Evolutionary conservation across 1,139 yeast genomes (phyloP), one percentile per base, ranked within the genome.

Genomic region (Pichiaceae sp.): DNA sequence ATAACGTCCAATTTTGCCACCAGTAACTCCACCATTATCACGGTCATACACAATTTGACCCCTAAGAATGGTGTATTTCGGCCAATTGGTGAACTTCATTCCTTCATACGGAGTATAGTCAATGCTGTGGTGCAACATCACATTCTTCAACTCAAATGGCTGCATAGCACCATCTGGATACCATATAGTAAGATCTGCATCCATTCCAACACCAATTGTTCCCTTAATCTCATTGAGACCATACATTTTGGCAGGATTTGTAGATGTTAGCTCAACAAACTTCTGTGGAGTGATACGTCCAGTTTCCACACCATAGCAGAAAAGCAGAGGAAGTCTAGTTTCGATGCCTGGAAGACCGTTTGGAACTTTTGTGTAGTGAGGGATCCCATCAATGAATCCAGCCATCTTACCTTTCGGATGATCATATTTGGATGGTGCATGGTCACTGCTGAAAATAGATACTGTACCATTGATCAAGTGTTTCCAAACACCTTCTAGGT

Each of bases 171-270:
- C 68, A n/a, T 66, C 62, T 11, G 85, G 78, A 57, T 86, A 91
- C 59, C 87, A 84, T 7, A 86, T 65, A 33, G 80, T 74, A 42
- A 86, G 70, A 56, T 86, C 96, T 0, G 95, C 95, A 59, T 86
- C 95, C 54, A 69, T 71, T 0, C 95, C 95, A 25, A 69, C 71
- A 32, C 66, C 70, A 36, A 86, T 66, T 34, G 67, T 65, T 17
- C 96, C 96, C 62, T 86, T 86, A 31, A 61, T 54, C 48, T 81
- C 75, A 14, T 70, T 62, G 36, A 86, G 62, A 1, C 95, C 95
- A 19, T 78, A 83, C 57, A 85, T 94, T 47, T 70, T 68, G 4
- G 96, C 89, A 1, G 96, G 83, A 54, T 82, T 83, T 50, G 69
- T 65, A 14, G 84, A 72, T 40, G 91, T 79, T 9, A 44, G 36